These are phyloP conservation scores for Neonectria coccinea DNA, from an alignment of 2,329 filamentous ascomycete species.

Conservation along the genomic window DNA sequence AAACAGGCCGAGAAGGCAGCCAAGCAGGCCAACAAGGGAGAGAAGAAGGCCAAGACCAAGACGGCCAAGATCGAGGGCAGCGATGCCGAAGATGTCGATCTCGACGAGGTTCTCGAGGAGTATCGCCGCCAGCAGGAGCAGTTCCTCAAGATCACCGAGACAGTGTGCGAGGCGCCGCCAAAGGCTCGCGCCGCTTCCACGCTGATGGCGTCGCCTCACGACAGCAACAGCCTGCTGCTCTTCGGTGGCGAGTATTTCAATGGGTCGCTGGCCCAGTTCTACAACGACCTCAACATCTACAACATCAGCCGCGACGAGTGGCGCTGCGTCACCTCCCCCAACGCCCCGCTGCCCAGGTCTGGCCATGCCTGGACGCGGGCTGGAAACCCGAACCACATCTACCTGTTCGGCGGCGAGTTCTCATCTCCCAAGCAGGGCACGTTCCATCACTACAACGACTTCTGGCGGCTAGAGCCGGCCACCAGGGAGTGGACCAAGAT, in stretches of 20 bases:
- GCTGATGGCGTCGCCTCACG: slow-evolving; percentile 85
- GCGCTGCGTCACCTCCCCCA: slow-evolving; percentile 90
- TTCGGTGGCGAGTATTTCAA: slow-evolving; percentile 98
- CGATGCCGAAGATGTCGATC: slow-evolving; percentile 91
- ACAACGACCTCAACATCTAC: slow-evolving; percentile 75
- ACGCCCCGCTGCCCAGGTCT: slow-evolving; percentile 88
- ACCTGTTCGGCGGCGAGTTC: slow-evolving; percentile 96
- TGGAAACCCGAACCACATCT: slow-evolving; percentile 85
- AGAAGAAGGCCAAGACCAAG: slow-evolving; percentile 83
- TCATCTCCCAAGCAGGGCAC: slow-evolving; percentile 96
- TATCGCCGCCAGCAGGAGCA: slow-evolving; percentile 94
- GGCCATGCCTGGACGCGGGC: slow-evolving; percentile 96
- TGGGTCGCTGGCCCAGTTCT: slow-evolving; percentile 82
- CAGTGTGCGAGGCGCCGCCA: slow-evolving; percentile 76
- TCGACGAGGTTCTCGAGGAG: slow-evolving; percentile 92
- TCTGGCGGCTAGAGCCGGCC: slow-evolving; percentile 90
- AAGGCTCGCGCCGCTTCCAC: slow-evolving; percentile 83
- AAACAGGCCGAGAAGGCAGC: slow-evolving; percentile 70
- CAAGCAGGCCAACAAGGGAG: slow-evolving; percentile 90
- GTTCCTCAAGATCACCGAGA: slow-evolving; percentile 93
- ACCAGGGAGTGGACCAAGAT: slow-evolving; percentile 91
- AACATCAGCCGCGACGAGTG: slow-evolving; percentile 89
- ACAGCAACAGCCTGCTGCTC: slow-evolving; percentile 87
- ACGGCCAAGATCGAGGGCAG: slow-evolving; percentile 80
- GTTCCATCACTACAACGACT: slow-evolving; percentile 99